phyloP scores from a whole-genome alignment of 2,329 filamentous ascomycete species.

The Talaromyces rugulosus region DNA sequence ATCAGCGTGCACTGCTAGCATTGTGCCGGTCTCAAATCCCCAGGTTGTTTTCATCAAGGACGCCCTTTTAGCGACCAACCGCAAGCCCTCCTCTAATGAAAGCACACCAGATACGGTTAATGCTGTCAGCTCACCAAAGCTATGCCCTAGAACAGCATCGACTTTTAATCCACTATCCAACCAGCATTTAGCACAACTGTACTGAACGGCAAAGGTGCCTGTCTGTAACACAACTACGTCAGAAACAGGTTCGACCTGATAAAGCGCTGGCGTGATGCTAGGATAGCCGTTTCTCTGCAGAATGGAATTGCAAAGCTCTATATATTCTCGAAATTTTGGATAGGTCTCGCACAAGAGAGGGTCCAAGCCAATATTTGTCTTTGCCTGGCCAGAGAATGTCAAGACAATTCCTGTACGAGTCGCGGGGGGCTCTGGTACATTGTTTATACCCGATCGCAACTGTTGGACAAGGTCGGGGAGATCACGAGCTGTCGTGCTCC shows the following conservation, averaged over 20 bases:
- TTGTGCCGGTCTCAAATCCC: conserved; percentile 28
- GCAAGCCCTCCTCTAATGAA: conserved; percentile 26
- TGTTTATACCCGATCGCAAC: neutral
- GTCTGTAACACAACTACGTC: conserved; percentile 28
- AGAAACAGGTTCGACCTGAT: neutral
- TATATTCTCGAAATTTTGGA: neutral
- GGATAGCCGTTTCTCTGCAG: neutral
- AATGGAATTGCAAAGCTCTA: neutral
- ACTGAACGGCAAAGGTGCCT: conserved; percentile 35
- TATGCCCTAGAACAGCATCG: conserved; percentile 33
- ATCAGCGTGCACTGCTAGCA: conserved; percentile 33
- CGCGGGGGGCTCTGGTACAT: neutral
- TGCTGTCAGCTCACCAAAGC: conserved; percentile 35
- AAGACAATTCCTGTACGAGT: neutral
- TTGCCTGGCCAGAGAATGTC: neutral
- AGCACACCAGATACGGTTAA: conserved; percentile 28
- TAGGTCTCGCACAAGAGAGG: neutral
- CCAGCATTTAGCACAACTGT: conserved; percentile 34
- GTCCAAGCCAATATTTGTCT: neutral
- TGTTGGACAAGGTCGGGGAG: neutral
- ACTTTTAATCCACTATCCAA: conserved; percentile 33
- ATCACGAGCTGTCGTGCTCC: neutral
- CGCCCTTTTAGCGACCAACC: conserved; percentile 27
- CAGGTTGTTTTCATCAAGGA: conserved; percentile 26
- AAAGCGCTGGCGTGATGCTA: conserved; percentile 21